A percentile compares a stretch with the other conserved stretches of the same genome.
Evolutionary conservation across 768 basidiomycete species (phyloP).

Genomic region (Leccinum pellstonianum): DNA sequence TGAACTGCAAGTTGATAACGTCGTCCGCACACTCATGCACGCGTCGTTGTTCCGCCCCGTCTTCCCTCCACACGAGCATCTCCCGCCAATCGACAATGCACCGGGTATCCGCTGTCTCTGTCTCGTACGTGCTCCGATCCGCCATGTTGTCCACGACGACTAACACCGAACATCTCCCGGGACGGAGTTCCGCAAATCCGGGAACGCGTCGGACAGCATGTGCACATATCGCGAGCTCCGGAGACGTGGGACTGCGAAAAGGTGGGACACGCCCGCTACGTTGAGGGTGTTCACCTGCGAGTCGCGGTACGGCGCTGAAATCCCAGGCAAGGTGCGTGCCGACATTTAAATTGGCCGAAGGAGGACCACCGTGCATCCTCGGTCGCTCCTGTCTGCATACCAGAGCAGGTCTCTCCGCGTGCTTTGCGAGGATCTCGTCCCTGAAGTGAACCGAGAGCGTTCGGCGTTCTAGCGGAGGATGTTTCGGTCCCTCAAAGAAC

Average conservation of each 20-base stretch:
- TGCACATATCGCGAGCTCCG: constrained; percentile 63
- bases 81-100: constrained; percentile 72
- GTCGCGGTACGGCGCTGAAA: constrained; percentile 40
- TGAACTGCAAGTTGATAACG: constrained; percentile 81
- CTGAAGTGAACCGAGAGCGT: constrained; percentile 66
- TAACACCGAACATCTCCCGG: constrained; percentile 62
- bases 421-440: constrained; percentile 49
- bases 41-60: constrained; percentile 39
- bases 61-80: constrained; percentile 65
- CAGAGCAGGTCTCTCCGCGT: constrained; percentile 56
- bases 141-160: constrained; percentile 65
- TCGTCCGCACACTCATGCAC: constrained; percentile 59
- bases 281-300: constrained; percentile 59
- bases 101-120: constrained; percentile 41
- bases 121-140: constrained; percentile 39
- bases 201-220: constrained; percentile 57
- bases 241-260: constrained; percentile 71
- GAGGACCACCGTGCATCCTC: constrained; percentile 59
- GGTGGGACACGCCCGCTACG: constrained; percentile 62
- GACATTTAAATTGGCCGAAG: constrained; percentile 48
- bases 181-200: constrained; percentile 46
- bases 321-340: constrained; percentile 65
- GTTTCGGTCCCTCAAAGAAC: constrained; percentile 52
- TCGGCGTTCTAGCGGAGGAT: constrained; percentile 53
- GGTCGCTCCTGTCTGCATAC: constrained; percentile 61